Evolutionary conservation across 805 yeast genomes (phyloP), one percentile per base, ranked within the genome.

Genomic region (Nakazawaea ambrosiae): DNA sequence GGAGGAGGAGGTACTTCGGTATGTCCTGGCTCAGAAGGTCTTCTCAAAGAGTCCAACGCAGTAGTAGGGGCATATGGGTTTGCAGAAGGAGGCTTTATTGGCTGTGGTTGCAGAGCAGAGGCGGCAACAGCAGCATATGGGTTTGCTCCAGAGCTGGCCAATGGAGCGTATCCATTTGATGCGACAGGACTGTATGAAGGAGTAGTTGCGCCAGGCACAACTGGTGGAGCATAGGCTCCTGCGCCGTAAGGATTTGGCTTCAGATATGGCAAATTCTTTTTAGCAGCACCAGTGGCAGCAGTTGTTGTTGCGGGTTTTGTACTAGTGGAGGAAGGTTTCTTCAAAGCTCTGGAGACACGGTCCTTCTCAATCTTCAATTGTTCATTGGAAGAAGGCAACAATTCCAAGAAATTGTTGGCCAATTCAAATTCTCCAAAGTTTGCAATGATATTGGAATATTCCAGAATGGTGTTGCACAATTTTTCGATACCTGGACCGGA

Each of bases 341-440:
- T 70, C 12, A 77, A 66, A 6, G 95, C 95, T 48, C 75, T 77
- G 33, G 68, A 45, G 15, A 90, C 79, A 49, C 98, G 78, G 45
- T 84, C 89, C 57, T 80, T 84, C 51, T 86, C 96, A 17, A 64
- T 49, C 39, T 70, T 74, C 34, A 82, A 78, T 19, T 80, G 85
- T 31, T 81, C 83, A 48, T 79, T 75, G 37, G 76, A 76, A 31
- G 73, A 75, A 10, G 97, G 95, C 50, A 92, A 66, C 43, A 81
- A 66, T 31, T 67, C 65, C 53, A 90, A 68, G 47, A 84, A 75
- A 46, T 70, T 73, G 41, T 66, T 70, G 2, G 97, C 97, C 47
- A 90, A 64, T 8, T 81, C 94, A 49, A 86, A 79, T 45, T 84
- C 78, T 20, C 97, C 97, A 52, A 71, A 78, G 20, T 87, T 77